A percentile compares a stretch with the other conserved stretches of the same genome.
These are phyloP conservation scores for Boletus tylopilopsis DNA, from an alignment of 768 basidiomycete genomes.

Conservation along the genomic window DNA sequence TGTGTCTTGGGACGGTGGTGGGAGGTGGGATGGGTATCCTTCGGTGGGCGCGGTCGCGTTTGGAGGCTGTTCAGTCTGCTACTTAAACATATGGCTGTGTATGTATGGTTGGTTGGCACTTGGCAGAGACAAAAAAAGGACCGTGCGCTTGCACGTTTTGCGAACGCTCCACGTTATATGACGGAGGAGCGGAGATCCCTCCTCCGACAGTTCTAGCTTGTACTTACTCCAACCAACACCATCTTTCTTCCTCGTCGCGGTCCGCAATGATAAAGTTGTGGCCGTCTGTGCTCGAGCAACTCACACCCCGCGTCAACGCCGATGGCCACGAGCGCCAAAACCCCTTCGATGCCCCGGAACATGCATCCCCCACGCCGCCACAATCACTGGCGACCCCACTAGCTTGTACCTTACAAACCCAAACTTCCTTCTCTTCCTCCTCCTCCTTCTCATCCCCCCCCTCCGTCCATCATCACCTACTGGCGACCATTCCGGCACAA, in stretches of 20 bases:
- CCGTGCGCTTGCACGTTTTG: slow-evolving; percentile 10
- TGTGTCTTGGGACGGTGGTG: slow-evolving; percentile 53
- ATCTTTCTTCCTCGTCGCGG: slow-evolving; percentile 12
- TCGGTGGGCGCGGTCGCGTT: slow-evolving; percentile 34
- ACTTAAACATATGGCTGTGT: no score
- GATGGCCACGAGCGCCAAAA: slow-evolving; percentile 47
- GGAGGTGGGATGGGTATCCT: slow-evolving; percentile 53
- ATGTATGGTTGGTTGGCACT: no score
- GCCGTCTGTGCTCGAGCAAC: slow-evolving; percentile 52
- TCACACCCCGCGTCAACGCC: slow-evolving; percentile 53
- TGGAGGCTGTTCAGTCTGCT: slow-evolving; percentile 25
- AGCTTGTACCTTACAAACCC: slow-evolving; percentile 9
- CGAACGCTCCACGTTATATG: background rate
- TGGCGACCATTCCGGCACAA: slow-evolving; percentile 19
- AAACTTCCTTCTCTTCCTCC: slow-evolving; percentile 12
- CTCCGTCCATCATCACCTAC: slow-evolving; percentile 30
- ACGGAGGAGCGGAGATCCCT: slow-evolving; percentile 15
- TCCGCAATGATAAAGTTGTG: slow-evolving; percentile 65
- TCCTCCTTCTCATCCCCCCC: slow-evolving; percentile 14
- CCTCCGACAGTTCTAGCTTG: slow-evolving; percentile 3
- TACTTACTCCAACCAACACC: slow-evolving; percentile 12
- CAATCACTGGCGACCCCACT: background rate
- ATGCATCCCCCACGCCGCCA: slow-evolving; percentile 17
- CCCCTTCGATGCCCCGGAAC: slow-evolving; percentile 54
- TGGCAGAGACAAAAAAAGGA: no score